Conservation (phyloP, 2,329 filamentous ascomycete species). For the Ophiostoma montium region DNA sequence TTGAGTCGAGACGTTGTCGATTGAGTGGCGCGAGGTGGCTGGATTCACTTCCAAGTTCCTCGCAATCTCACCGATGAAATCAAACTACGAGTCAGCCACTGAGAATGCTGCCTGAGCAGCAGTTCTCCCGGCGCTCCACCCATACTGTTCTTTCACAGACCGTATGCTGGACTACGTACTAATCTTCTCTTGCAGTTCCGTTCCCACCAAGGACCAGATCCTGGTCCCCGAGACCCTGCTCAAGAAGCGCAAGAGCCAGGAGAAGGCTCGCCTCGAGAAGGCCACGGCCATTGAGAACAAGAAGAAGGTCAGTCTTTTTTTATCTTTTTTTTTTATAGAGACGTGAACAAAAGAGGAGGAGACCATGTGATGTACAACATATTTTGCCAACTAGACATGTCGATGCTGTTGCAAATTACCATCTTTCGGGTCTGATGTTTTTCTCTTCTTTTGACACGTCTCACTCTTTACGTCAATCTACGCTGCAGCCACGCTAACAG, state of each 20-base stretch:
- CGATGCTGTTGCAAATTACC: slow-evolving; percentile 98
- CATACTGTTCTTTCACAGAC: slow-evolving; percentile 33
- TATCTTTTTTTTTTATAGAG: too few relatives aligned
- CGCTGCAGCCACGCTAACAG: too few relatives aligned
- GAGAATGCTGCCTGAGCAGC: slow-evolving; percentile 89
- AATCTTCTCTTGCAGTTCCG: slow-evolving; percentile 62
- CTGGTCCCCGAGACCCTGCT: slow-evolving; percentile 98
- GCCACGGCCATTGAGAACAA: slow-evolving; percentile 67
- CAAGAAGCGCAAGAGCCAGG: slow-evolving; percentile 99
- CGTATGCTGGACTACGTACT: slow-evolving; percentile 61
- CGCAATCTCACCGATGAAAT: slow-evolving; percentile 66
- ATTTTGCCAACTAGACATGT: slow-evolving; percentile 81
- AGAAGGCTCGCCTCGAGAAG: slow-evolving; percentile 93
- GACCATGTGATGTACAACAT: slow-evolving; percentile 74
- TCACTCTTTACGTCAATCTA: too few relatives aligned
- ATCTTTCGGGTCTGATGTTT: slow-evolving; percentile 96
- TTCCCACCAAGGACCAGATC: slow-evolving; percentile 89
- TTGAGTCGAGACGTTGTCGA: slow-evolving; percentile 57
- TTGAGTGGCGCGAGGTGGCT: slow-evolving; percentile 50
- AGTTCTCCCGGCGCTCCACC: slow-evolving; percentile 75
- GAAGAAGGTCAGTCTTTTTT: slow-evolving; percentile 55
- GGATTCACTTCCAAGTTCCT: too few relatives aligned
- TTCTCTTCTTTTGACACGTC: too few relatives aligned
- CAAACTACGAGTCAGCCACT: slow-evolving; percentile 69
- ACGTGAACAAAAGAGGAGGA: slow-evolving; percentile 19